These are phyloP conservation scores for Ascochyta rabiei DNA, from an alignment of 2,329 filamentous ascomycete species.

Conservation along the genomic window DNA sequence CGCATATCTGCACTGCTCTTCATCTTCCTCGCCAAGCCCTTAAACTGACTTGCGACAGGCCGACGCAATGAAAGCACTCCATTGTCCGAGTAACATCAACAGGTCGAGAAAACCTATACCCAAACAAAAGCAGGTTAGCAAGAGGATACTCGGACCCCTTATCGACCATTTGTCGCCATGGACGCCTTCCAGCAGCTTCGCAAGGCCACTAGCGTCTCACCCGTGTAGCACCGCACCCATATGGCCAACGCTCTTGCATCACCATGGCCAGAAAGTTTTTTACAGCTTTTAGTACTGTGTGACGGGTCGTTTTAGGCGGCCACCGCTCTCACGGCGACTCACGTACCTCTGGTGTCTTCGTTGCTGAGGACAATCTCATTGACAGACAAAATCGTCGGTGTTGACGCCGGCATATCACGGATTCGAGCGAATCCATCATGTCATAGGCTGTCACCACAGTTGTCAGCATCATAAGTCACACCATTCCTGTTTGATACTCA, in stretches of 20 bases:
- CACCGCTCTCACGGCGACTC: not conserved
- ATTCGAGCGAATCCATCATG: not conserved
- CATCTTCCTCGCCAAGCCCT: not conserved
- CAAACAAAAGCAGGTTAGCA: not conserved
- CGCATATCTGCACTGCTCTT: too few species aligned
- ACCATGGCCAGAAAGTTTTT: not conserved
- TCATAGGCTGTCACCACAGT: not conserved
- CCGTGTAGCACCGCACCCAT: not conserved
- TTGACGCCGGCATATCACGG: not conserved
- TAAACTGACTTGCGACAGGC: not conserved
- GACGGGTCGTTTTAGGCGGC: too few species aligned
- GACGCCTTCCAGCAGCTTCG: not conserved
- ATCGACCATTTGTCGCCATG: not conserved
- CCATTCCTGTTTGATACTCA: not conserved
- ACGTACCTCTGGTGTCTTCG: not conserved
- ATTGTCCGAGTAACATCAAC: not conserved
- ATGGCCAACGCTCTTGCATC: not conserved
- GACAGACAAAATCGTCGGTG: not conserved
- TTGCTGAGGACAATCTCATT: not conserved
- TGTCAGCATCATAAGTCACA: not conserved
- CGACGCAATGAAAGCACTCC: not conserved
- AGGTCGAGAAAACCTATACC: not conserved
- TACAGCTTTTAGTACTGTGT: not conserved
- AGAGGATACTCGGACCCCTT: not conserved
- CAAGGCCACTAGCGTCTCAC: not conserved